phyloP scores from a whole-genome alignment of 805 yeast genomes.

The Hanseniaspora singularis region DNA sequence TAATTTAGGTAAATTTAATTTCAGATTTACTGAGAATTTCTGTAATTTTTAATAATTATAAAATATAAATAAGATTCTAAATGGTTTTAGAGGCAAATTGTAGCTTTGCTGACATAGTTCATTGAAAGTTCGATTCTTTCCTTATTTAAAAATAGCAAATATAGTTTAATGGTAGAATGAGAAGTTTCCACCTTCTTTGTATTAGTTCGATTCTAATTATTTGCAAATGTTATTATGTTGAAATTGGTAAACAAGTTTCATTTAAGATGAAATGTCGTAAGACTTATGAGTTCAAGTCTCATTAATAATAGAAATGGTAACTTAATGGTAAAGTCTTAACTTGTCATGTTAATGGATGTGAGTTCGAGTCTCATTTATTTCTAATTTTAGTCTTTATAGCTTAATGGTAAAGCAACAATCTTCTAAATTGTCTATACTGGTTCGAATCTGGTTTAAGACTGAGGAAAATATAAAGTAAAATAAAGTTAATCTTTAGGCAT shows the following conservation, averaged over 20 bases:
- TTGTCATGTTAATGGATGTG: not conserved
- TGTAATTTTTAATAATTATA: not conserved
- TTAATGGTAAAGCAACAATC: not conserved
- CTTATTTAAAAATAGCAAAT: not conserved
- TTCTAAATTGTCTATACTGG: not conserved
- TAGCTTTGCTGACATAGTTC: constrained; percentile 1
- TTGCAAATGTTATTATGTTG: constrained; percentile 9
- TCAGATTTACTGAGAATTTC: not conserved
- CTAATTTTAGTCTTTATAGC: not conserved
- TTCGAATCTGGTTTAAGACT: not conserved
- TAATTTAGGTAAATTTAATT: not conserved
- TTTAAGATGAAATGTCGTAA: constrained; percentile 10
- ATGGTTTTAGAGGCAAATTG: constrained; percentile 1
- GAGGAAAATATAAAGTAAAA: not conserved
- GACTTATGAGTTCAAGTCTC: constrained; percentile 10
- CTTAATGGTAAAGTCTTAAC: constrained; percentile 1
- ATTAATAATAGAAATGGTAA: not conserved
- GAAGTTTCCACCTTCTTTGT: constrained; percentile 1
- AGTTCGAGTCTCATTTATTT: not conserved
- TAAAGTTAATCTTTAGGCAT: too few species aligned
- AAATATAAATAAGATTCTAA: not conserved
- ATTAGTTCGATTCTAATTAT: constrained; percentile 1
- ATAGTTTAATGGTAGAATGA: not conserved
- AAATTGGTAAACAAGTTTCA: constrained; percentile 10
- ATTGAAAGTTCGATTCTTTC: constrained; percentile 1